Evolutionary conservation across 2,329 filamentous ascomycete genomes (phyloP).

Genomic region (Fusarium setosum): DNA sequence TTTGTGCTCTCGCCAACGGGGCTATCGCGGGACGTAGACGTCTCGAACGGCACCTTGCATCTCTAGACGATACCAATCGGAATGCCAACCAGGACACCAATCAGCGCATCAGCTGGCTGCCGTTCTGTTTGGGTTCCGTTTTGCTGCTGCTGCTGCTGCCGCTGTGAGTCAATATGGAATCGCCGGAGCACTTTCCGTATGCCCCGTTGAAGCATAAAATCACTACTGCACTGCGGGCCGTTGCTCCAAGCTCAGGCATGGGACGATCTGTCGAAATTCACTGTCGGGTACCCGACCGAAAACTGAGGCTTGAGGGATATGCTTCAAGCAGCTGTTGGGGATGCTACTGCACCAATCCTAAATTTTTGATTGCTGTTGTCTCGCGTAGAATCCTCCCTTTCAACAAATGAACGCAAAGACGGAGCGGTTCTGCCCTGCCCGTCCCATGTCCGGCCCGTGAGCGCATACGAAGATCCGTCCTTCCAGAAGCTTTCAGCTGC

Average conservation of each 20-base stretch:
- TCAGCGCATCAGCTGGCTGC: constrained; percentile 24
- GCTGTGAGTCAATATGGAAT: constrained; percentile 36
- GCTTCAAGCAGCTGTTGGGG: constrained; percentile 24
- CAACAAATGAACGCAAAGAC: constrained; percentile 23
- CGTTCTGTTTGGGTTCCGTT: constrained; percentile 35
- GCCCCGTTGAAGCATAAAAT: constrained; percentile 29
- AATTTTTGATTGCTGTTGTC: constrained; percentile 41
- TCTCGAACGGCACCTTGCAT: constrained; percentile 47
- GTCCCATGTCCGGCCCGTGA: constrained; percentile 25
- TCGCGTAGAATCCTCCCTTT: constrained; percentile 24
- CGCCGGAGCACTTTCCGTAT: constrained; percentile 24
- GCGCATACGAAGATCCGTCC: constrained; percentile 18
- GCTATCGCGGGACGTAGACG: constrained; percentile 40
- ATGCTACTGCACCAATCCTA: constrained; percentile 30
- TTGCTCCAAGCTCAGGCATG: constrained; percentile 29
- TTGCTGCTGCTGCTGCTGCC: constrained; percentile 22
- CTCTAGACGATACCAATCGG: constrained; percentile 40
- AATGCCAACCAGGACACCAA: constrained; percentile 31
- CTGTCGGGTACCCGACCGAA: constrained; percentile 25
- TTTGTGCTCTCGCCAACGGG: constrained; percentile 39
- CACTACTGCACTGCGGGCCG: constrained; percentile 34
- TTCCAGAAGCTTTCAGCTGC: constrained; percentile 42
- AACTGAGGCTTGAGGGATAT: constrained; percentile 26
- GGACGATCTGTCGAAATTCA: constrained; percentile 39
- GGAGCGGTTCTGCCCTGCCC: constrained; percentile 22